These are phyloP conservation scores for Paratrypanosoma confusum DNA, from an alignment of 208 protist genomes.

Conservation along the genomic window DNA sequence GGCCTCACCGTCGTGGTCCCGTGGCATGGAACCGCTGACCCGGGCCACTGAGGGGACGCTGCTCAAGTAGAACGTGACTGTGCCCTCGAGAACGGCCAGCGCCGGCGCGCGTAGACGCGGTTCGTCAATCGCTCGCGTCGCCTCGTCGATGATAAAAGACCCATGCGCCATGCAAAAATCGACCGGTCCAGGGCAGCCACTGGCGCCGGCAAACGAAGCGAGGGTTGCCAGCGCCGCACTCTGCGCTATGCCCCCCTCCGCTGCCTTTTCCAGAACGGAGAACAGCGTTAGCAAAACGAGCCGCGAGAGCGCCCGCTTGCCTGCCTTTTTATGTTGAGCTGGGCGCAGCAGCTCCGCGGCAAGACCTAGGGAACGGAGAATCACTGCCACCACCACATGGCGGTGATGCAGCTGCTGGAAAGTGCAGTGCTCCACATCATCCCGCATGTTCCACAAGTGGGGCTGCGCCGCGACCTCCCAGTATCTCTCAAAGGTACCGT, in stretches of 20 bases:
- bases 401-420: constrained; percentile 71
- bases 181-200: constrained; percentile 18
- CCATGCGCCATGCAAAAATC: constrained; percentile 39
- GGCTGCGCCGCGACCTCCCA: constrained; percentile 64
- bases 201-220: constrained; percentile 27
- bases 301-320: constrained; percentile 5
- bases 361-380: constrained; percentile 55
- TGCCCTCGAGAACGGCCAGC: constrained; percentile 53
- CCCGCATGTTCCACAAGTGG: constrained; percentile 74
- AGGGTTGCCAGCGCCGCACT: constrained; percentile 45
- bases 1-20: no score
- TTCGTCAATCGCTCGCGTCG: constrained; percentile 55
- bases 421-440: constrained; percentile 62
- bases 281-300: constrained; percentile 56
- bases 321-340: background rate
- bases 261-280: constrained; percentile 78
- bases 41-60: no score
- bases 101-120: constrained; percentile 41
- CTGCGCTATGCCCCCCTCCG: constrained; percentile 34
- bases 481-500: constrained; percentile 62
- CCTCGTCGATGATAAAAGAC: constrained; percentile 59
- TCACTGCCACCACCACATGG: constrained; percentile 52
- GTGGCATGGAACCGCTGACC: no score
- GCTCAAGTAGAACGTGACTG: constrained; percentile 27
- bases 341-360: constrained; percentile 16